phyloP scores from a whole-genome alignment of 1,139 yeast species.

The Pneumocystis wakefieldiae region DNA sequence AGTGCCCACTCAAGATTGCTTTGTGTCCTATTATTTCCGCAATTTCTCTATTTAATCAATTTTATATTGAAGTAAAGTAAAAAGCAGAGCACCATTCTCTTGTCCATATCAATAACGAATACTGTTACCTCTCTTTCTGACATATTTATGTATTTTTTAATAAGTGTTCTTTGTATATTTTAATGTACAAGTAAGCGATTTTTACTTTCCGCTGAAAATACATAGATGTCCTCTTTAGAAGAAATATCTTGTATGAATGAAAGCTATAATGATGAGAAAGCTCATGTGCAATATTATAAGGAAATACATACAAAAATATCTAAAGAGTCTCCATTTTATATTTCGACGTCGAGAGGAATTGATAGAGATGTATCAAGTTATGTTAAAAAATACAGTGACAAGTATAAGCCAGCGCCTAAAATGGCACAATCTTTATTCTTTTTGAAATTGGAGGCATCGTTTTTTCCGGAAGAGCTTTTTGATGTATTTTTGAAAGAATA shows the following conservation, averaged over 20 bases:
- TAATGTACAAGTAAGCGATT: no score
- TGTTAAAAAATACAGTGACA: not conserved
- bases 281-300: not conserved
- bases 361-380: not conserved
- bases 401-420: not conserved
- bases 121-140: constrained; percentile 24
- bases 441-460: not conserved
- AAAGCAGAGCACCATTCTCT: constrained; percentile 27
- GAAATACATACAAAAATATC: not conserved
- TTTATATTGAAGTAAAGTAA: not conserved
- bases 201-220: no score
- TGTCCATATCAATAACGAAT: constrained; percentile 40
- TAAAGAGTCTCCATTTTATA: not conserved
- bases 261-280: not conserved
- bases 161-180: not conserved
- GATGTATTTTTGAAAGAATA: not conserved
- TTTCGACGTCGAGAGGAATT: not conserved
- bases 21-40: constrained; percentile 14
- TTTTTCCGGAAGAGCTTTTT: not conserved
- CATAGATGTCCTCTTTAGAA: no score
- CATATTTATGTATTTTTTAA: constrained; percentile 6
- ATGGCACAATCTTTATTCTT: not conserved
- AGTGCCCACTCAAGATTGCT: constrained; percentile 30
- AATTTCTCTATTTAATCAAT: not conserved
- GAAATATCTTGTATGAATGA: not conserved